phyloP scores from a whole-genome alignment of 2,329 filamentous ascomycete genomes.

The Penicillium sp. region DNA sequence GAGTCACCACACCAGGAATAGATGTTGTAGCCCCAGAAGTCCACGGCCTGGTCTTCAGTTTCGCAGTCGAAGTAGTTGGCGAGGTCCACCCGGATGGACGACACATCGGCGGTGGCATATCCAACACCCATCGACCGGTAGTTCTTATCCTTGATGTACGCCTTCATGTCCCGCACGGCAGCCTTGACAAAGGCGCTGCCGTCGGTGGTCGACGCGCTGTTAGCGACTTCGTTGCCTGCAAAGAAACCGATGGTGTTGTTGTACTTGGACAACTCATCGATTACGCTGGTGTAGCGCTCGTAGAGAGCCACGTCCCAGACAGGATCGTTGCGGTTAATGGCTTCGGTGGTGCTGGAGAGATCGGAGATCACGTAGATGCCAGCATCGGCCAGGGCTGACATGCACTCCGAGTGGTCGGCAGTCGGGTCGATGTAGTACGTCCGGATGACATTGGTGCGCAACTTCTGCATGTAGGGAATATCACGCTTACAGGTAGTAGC shows the following conservation, averaged over 20 bases:
- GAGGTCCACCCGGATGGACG: conserved; percentile 73
- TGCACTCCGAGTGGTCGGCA: conserved; percentile 73
- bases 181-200: conserved; percentile 94
- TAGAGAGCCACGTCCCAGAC: conserved; percentile 74
- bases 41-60: conserved; percentile 61
- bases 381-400: conserved; percentile 72
- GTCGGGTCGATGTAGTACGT: conserved; percentile 84
- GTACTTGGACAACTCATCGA: conserved; percentile 76
- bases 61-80: conserved; percentile 94
- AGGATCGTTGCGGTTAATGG: conserved; percentile 78
- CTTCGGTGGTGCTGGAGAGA: conserved; percentile 71
- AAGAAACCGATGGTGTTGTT: conserved; percentile 93
- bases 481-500: conserved; percentile 70
- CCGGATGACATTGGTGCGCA: conserved; percentile 86
- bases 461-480: conserved; percentile 70
- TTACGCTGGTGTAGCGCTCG: conserved; percentile 72
- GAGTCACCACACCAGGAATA: conserved; percentile 96
- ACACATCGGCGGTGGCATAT: conserved; percentile 90
- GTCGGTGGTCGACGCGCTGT: conserved; percentile 77
- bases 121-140: conserved; percentile 80
- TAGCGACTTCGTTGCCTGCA: conserved; percentile 92
- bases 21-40: conserved; percentile 99
- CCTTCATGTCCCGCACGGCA: conserved; percentile 88
- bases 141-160: conserved; percentile 74
- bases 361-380: conserved; percentile 95